These are phyloP conservation scores for Boletus insuetus DNA, from an alignment of 768 basidiomycete species.

Conservation along the genomic window DNA sequence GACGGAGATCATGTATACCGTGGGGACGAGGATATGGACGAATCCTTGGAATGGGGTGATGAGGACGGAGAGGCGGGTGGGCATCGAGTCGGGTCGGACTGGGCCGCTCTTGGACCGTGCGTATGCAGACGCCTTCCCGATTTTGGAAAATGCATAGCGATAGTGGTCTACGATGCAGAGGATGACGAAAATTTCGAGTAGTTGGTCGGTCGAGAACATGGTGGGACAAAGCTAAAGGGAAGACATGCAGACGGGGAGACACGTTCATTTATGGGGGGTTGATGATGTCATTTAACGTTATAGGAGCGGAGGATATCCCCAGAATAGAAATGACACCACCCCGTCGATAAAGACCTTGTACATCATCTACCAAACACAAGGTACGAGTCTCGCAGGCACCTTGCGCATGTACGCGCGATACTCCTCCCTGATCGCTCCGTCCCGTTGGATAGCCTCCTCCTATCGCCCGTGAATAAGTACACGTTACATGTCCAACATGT, in stretches of 20 bases:
- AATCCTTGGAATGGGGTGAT: background rate
- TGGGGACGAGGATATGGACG: background rate
- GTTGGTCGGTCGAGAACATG: slow-evolving; percentile 2
- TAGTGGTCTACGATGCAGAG: background rate
- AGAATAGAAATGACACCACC: too few species aligned
- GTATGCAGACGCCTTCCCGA: background rate
- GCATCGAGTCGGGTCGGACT: background rate
- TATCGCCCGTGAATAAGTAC: background rate
- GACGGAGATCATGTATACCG: background rate
- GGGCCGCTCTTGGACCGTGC: slow-evolving; percentile 1
- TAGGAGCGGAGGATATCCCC: too few species aligned
- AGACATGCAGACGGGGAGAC: too few species aligned
- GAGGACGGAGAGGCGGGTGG: background rate
- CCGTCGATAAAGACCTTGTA: too few species aligned
- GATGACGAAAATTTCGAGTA: background rate
- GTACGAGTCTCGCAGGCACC: slow-evolving; percentile 12
- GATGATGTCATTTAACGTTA: too few species aligned
- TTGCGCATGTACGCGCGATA: slow-evolving; percentile 12
- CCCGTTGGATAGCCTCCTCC: slow-evolving; percentile 8
- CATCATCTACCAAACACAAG: slow-evolving; percentile 3
- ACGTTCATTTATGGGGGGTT: too few species aligned
- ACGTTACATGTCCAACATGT: too few species aligned
- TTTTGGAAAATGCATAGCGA: background rate
- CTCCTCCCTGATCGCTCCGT: slow-evolving; percentile 1
- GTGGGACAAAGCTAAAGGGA: background rate